phyloP scores from a whole-genome alignment of 345 rosid species.

The Boechera stricta region DNA sequence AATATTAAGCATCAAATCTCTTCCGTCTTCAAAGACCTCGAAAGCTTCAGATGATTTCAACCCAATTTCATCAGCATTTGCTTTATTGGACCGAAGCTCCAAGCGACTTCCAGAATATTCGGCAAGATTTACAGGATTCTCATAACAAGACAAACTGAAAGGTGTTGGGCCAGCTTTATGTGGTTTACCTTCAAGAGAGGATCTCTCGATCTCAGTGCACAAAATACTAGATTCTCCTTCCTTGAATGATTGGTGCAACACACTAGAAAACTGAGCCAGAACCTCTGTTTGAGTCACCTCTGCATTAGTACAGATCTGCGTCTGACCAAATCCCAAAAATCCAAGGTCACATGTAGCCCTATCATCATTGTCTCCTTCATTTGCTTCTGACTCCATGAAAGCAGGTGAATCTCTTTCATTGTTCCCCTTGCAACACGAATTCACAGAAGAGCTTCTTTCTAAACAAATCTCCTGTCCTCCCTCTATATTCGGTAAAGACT shows the following conservation, averaged over 20 bases:
- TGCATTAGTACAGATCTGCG: not conserved
- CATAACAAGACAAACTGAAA: constrained; percentile 14
- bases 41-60: constrained; percentile 21
- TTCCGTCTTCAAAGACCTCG: not conserved
- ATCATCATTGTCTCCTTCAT: constrained; percentile 24
- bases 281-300: constrained; percentile 25
- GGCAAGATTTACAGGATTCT: constrained; percentile 17
- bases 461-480: not conserved
- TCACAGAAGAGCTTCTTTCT: constrained; percentile 31
- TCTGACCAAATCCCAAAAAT: constrained; percentile 19
- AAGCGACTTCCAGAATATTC: not conserved
- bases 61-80: constrained; percentile 13
- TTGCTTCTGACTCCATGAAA: constrained; percentile 17
- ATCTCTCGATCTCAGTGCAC: not conserved
- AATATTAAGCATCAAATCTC: not conserved
- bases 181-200: constrained; percentile 13
- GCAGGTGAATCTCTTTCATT: constrained; percentile 15
- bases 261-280: constrained; percentile 5
- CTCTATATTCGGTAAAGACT: not conserved
- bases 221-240: constrained; percentile 13
- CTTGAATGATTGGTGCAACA: constrained; percentile 23
- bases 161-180: constrained; percentile 4
- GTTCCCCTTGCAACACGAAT: not conserved
- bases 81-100: constrained; percentile 18
- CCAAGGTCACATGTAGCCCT: not conserved